Base-by-base conservation (phyloP, 345 rosid genomes). In the Eucalyptus rudis region DNA sequence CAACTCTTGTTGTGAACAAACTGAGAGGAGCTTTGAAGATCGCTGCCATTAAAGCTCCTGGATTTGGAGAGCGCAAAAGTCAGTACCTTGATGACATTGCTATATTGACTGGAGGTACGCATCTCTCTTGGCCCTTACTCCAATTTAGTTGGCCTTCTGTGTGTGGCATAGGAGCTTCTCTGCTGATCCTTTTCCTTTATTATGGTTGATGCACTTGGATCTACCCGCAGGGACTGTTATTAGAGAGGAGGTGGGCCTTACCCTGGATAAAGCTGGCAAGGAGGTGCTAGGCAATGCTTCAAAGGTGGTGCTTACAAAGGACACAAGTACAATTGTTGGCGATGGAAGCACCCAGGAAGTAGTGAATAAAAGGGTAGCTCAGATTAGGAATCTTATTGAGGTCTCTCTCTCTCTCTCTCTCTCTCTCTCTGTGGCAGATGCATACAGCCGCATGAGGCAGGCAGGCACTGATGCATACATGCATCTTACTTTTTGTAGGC, bases 81-180 rank as follows among this genome's bases (percentile, higher is more conserved):
- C 98, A 97, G 91, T 98, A 97, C 91, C 99, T 97, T 89, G 99
- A 98, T 83, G 99, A 98, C 91, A 96, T 98, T 91, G 99, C 99
- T 88, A 94, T 96, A 92, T 92, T 98, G 89, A 97, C 99, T 27
- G 98, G 98, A 92, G 99, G 97, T 95, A 20, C 49, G 92, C 25
- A 76, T 64, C 71, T 40, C 86, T 13, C 86, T 27, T 24, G 52
- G 31, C 62, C 16, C 15, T 49, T 51, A 64, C 87, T 81, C 29
- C 45, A 22, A 5, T 71, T 59, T 16, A 22, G 11, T 31, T 29
- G 44, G 20, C 44, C 85, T 86, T 50, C 29, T 15, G 44, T 64
- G 40, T 8, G 43, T 24, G 56, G 56, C 86, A 31, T n/a, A 47
- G 64, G 52, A 76, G 45, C 45, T 85, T 33, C 20, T 56, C 29